Base-by-base conservation (phyloP, 1,284 basidiomycete species). In the Golubevia pallescens region DNA sequence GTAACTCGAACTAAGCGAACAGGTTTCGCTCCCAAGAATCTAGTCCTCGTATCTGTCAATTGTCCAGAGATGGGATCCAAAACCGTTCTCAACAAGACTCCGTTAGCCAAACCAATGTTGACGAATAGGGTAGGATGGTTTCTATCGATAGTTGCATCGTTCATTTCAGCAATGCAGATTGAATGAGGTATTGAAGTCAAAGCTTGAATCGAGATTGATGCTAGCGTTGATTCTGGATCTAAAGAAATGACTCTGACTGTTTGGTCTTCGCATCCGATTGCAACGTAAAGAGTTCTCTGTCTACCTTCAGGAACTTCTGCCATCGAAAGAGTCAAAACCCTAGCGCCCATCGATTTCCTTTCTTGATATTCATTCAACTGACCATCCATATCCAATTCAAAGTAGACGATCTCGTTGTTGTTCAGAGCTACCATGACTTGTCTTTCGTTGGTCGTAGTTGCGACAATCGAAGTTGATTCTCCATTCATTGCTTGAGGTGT, bases 251-350 rank as follows among this genome's bases (percentile, higher is more conserved):
- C 55, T 57, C 55, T 24, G 32, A 57, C 55, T 57, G 55, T 57
- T 19, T 57, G 55, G 55, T 57, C 55, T 48, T 57, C 55, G 32
- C 32, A 57, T 24, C 23, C 23, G 55, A 24, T 57, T 14, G 32
- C 94, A 81, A 99, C 87, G 86, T 93, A 99, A 1, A 95, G 93
- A 1, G 95, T 97, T 20, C 82, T 70, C 67, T 84, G 81, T 16
- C 81, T 75, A 5, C 82, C 82, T 34, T 74, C 69, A 6, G 82
- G 82, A 38, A 75, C 74, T 16, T 72, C 71, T 8, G 71, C 68
- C 58, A 85, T 71, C 61, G 74, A 77, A 69, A 85, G 67, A 4
- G 81, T 75, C 14, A 84, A 61, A 23, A 85, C 74, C 1, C 66
- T 51, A 0, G 82, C 74, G 20, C 81, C 82, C 67, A 82, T 75